Percentiles rank a stretch among this genome's conserved stretches.
Evolutionary conservation across 2,329 filamentous ascomycete genomes (phyloP).

Genomic region (Exophiala spinifera): DNA sequence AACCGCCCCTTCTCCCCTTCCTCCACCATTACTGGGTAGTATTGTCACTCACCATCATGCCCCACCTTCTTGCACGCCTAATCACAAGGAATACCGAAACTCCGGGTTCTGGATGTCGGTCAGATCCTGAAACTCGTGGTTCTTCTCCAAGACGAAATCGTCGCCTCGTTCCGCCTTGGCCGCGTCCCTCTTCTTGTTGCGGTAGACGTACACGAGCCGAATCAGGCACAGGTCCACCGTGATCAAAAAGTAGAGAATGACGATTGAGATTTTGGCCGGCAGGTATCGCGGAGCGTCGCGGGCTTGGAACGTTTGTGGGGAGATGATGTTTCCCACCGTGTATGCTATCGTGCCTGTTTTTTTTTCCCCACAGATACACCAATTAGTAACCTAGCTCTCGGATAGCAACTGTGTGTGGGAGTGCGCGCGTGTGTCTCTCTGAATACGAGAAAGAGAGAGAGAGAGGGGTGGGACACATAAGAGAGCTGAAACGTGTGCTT

Average conservation of each 20-base stretch:
- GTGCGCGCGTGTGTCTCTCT: background rate
- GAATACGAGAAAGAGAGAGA: background rate
- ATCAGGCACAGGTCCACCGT: conserved; percentile 35
- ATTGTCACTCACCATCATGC: too few species aligned
- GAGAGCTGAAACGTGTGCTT: too few species aligned
- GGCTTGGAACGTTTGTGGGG: conserved; percentile 42
- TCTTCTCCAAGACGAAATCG: conserved; percentile 31
- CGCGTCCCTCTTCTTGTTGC: conserved; percentile 33
- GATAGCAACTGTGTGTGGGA: too few species aligned
- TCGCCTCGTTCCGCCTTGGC: conserved; percentile 30
- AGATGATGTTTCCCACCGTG: conserved; percentile 44
- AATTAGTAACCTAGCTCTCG: background rate
- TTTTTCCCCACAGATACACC: background rate
- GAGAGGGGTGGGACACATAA: too few species aligned
- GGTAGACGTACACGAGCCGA: conserved; percentile 29
- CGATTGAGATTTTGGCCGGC: conserved; percentile 32
- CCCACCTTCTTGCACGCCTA: too few species aligned
- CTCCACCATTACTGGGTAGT: too few species aligned
- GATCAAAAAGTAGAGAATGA: conserved; percentile 31
- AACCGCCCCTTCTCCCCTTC: too few species aligned
- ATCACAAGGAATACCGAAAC: conserved; percentile 30
- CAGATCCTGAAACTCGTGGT: conserved; percentile 33
- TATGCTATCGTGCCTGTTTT: conserved; percentile 34
- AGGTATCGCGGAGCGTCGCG: conserved; percentile 34
- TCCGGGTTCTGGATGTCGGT: conserved; percentile 31